A percentile compares a stretch with the other conserved stretches of the same genome.
These are phyloP conservation scores for Cladobotryum protrusum DNA, from an alignment of 2,329 filamentous ascomycete species.

Conservation along the genomic window DNA sequence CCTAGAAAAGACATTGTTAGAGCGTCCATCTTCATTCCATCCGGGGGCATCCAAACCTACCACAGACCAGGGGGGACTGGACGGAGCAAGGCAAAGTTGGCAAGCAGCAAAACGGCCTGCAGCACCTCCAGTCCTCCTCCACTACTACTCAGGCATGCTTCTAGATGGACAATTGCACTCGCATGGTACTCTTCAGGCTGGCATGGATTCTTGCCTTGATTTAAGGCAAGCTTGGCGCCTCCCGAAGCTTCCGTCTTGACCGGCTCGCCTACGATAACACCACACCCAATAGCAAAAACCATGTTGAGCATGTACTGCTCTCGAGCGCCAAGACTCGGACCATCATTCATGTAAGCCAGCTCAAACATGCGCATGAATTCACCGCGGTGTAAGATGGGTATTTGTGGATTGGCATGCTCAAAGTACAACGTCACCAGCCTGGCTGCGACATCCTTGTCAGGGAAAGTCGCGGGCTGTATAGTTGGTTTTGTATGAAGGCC, in stretches of 20 bases:
- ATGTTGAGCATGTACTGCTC: constrained; percentile 96
- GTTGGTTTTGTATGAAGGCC: constrained; percentile 88
- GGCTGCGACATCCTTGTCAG: constrained; percentile 65
- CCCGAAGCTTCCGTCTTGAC: constrained; percentile 41
- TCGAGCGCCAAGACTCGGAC: constrained; percentile 61
- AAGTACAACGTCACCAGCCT: constrained; percentile 81
- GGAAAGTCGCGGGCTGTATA: constrained; percentile 80
- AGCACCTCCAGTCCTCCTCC: constrained; percentile 89
- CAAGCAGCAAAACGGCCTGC: constrained; percentile 85
- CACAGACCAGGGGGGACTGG: constrained; percentile 90
- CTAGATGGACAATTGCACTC: constrained; percentile 85
- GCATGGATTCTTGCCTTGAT: constrained; percentile 37
- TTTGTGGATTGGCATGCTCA: constrained; percentile 92
- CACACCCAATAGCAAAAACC: constrained; percentile 91
- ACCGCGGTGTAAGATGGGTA: constrained; percentile 80
- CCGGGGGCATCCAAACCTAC: constrained; percentile 34
- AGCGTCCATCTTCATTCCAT: background rate
- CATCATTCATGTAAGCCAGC: constrained; percentile 65
- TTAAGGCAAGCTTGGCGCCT: constrained; percentile 23
- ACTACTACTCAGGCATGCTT: constrained; percentile 76
- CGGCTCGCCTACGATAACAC: constrained; percentile 73
- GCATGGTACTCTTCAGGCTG: constrained; percentile 96
- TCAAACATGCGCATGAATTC: constrained; percentile 90
- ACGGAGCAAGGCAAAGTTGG: constrained; percentile 83
- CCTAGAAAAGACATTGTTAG: constrained; percentile 26